Conservation (phyloP, 208 protist species). For the Crithidia expoeki region DNA sequence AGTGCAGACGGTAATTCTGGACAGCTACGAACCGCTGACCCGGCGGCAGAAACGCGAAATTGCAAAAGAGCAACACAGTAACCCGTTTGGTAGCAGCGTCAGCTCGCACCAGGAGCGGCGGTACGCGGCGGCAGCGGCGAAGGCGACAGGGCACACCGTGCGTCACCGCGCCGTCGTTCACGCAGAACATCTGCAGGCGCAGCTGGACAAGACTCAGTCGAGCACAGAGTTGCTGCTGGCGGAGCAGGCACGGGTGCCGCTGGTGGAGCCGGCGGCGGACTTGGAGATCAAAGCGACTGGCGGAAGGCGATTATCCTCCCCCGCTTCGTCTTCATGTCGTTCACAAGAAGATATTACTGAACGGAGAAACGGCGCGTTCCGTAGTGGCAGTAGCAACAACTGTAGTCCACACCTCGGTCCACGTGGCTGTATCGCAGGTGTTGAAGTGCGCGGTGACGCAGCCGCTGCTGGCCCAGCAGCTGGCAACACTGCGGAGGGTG, state of each 20-base stretch:
- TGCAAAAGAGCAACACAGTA: slow-evolving; percentile 27
- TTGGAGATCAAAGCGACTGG: too few species aligned
- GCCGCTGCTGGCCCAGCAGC: not conserved
- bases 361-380: too few species aligned
- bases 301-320: too few species aligned
- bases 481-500: not conserved
- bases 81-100: slow-evolving; percentile 18
- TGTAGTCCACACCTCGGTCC: too few species aligned
- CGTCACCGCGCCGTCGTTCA: slow-evolving; percentile 15
- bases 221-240: slow-evolving; percentile 20
- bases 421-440: not conserved
- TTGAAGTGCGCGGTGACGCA: not conserved
- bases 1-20: slow-evolving; percentile 70
- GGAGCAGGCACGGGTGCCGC: slow-evolving; percentile 19
- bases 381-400: too few species aligned
- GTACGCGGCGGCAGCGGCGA: slow-evolving; percentile 21
- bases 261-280: not conserved
- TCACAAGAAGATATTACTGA: too few species aligned
- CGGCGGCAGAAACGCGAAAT: slow-evolving; percentile 45
- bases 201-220: slow-evolving; percentile 15
- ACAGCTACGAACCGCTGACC: slow-evolving; percentile 61
- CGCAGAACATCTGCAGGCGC: slow-evolving; percentile 22
- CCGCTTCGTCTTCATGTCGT: too few species aligned
- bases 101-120: slow-evolving; percentile 21
- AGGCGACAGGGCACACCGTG: slow-evolving; percentile 21